Evolutionary conservation across 2,329 filamentous ascomycete species (phyloP).

Genomic region (Ophiocordyceps robertsii): DNA sequence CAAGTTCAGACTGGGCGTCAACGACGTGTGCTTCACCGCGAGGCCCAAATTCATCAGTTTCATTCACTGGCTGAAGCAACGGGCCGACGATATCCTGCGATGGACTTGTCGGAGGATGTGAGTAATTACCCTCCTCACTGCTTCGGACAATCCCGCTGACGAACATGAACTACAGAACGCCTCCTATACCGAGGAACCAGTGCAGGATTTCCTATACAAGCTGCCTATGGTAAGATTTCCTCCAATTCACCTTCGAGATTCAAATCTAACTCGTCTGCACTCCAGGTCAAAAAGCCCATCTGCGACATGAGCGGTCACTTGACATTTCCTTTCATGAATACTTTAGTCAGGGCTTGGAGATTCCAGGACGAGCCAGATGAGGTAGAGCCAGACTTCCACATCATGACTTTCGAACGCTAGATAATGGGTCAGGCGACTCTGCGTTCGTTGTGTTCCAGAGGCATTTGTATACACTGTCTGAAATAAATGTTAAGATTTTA

Average conservation of each 20-base stretch:
- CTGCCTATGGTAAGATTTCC: slow-evolving; percentile 2
- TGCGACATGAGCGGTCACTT: neutral
- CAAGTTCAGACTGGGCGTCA: neutral
- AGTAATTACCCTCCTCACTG: neutral
- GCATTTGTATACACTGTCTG: too few relatives aligned
- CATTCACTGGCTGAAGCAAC: neutral
- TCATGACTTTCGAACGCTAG: slow-evolving; percentile 1
- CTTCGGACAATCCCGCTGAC: neutral
- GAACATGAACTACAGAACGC: slow-evolving; percentile 1
- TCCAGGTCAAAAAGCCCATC: slow-evolving; percentile 1
- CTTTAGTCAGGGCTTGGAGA: slow-evolving; percentile 1
- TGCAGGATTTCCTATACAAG: slow-evolving; percentile 1
- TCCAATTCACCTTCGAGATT: neutral
- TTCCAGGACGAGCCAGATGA: slow-evolving; percentile 1
- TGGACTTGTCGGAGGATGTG: slow-evolving; percentile 1
- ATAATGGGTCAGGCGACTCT: neutral
- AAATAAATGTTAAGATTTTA: too few relatives aligned
- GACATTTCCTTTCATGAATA: slow-evolving; percentile 1
- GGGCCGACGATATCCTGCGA: neutral
- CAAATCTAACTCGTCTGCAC: neutral
- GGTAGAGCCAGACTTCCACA: slow-evolving; percentile 1
- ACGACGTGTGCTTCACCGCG: neutral
- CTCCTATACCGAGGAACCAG: neutral
- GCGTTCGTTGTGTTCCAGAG: neutral
- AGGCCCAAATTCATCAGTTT: neutral